Base-by-base conservation (phyloP, 1,139 yeast species). In the Geotrichum candidum region DNA sequence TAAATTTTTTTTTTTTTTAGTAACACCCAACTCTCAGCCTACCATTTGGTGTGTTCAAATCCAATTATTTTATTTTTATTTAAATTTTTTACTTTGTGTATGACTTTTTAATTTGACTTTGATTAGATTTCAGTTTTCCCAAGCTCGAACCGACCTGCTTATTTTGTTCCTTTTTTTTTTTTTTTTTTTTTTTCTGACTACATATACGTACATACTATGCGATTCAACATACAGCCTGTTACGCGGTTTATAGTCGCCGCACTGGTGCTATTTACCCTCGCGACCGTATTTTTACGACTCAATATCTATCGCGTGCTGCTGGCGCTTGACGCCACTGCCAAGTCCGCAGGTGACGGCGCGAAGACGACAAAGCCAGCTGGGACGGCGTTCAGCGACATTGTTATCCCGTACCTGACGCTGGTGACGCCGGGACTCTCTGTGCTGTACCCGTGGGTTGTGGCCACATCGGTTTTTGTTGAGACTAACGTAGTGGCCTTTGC, bases 381-480 rank as follows among this genome's bases (percentile, higher is more conserved):
- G 38, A 60, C 65, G 2, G 53, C 33, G 48, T 76, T 79, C 63
- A 76, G 75, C 59, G 77, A 78, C 58, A 77, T 86, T 54, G 71
- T 76, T 41, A 80, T 86, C 2, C 90, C 96, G 0, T 78, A 80
- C 61, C 69, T 90, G 61, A 92, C 89, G 72, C 77, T 90, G 72
- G 82, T 90, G 5, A 54, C 58, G 2, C 96, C 97, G 3, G 76
- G 80, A 27, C 77, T 80, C 60, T 81, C 88, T 0, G 70, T 86
- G 3, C 75, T 75, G 62, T 81, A 84, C 65, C 96, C 96, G 4
- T 88, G 96, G 92, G 89, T 89, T 1, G 68, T 90, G n/a, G 69
- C 85, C 45, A 82, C 89, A 1, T 80, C 95, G 0, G 81, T 89
- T 22, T 88, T 89, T 72, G 85, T 90, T 1, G 96, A 90, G 70